Percentiles rank a stretch among this genome's conserved stretches.
These are phyloP conservation scores for Choiromyces venosus DNA, from an alignment of 495 filamentous ascomycete species.

Conservation along the genomic window DNA sequence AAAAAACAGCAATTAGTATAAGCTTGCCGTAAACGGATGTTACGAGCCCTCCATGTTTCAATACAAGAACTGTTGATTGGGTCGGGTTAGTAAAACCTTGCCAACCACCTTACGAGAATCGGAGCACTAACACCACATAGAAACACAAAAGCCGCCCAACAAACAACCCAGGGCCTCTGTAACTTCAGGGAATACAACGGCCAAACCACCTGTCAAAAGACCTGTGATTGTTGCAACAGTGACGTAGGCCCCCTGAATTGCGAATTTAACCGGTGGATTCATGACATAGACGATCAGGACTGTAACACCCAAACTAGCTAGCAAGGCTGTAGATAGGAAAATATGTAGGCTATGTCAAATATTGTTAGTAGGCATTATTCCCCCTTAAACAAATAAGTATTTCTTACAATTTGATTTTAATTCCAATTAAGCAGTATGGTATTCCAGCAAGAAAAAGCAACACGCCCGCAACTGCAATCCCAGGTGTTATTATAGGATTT, in stretches of 20 bases:
- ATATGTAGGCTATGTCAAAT: constrained; percentile 57
- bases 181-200: constrained; percentile 76
- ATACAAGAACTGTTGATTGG: constrained; percentile 53
- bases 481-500: constrained; percentile 69
- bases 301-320: constrained; percentile 66
- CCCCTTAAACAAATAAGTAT: background rate
- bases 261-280: constrained; percentile 68
- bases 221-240: constrained; percentile 74
- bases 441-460: constrained; percentile 66
- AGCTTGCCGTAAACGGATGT: constrained; percentile 55
- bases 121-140: constrained; percentile 63
- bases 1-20: constrained; percentile 70
- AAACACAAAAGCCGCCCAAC: constrained; percentile 78
- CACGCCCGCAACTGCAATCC: constrained; percentile 69
- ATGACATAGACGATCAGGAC: constrained; percentile 89
- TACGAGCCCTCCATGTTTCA: constrained; percentile 72
- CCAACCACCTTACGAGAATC: constrained; percentile 8
- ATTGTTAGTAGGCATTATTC: background rate
- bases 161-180: constrained; percentile 83
- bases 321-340: constrained; percentile 70
- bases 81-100: constrained; percentile 16
- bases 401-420: constrained; percentile 67
- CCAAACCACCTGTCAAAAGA: constrained; percentile 65
- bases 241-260: constrained; percentile 81
- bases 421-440: constrained; percentile 68